Base-by-base conservation (phyloP, 805 yeast species). In the Starmerella ratchasimensis region DNA sequence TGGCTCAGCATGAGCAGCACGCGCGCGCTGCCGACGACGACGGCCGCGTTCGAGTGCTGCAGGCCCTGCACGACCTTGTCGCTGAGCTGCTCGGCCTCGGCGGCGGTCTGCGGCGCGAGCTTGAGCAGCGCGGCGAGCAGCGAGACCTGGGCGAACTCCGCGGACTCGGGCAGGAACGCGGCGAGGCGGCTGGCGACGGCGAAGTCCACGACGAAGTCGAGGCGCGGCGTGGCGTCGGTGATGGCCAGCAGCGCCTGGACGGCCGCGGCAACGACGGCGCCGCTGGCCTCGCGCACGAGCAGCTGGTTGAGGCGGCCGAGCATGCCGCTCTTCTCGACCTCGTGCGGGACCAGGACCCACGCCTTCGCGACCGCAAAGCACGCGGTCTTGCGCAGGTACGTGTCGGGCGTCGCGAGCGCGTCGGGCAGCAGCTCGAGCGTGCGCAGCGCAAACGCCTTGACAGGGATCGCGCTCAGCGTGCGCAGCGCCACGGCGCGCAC, bases 31-130 rank as follows among this genome's bases (percentile, higher is more conserved):
- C 81, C 84, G 41, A 84, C 56, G 0, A 80, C 88, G 9, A 86
- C 90, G 0, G 90, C 69, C 0, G 93, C 64, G 56, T 81, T 84
- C 14, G 75, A 76, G 54, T 81, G 93, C 51, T 75, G 93, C 18
- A 88, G 59, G 28, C 76, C 71, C 0, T 94, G 84, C 5, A 78
- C 55, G 3, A 72, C 63, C 11, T 67, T 60, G 27, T 79, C 88
- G 18, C 82, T 72, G 49, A 86, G 52, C 3, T 64, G 63, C 30
- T 71, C 58, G 0, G 94, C 83, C 27, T 79, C 88, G 1, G 62
- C 63, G n/a, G 72, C 61, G 0, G 68, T 62, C 44, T 75, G 72
- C 2, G 97, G 96, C 1, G 77, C 77, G 54, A 67, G 81, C 6
- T 71, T 59, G 65, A 74, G 65, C 28, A 86, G 53, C 0, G 84